Base-by-base conservation (phyloP, 768 basidiomycete genomes). In the Termitomyces heimii region DNA sequence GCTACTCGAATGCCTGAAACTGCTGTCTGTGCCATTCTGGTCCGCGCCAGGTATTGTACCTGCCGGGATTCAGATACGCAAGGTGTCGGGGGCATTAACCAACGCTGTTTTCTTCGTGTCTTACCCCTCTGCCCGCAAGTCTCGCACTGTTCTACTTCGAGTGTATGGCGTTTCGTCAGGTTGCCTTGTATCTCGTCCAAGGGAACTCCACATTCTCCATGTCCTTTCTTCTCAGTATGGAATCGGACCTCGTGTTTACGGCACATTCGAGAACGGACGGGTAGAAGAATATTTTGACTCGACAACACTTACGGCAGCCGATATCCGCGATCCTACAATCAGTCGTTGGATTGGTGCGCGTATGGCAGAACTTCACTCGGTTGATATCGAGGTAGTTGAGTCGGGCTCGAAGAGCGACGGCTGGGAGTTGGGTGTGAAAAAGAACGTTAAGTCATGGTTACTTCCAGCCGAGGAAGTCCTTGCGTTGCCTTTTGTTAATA, bases 21-120 rank as follows among this genome's bases (percentile, higher is more conserved):
- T 75, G 12, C 74, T 92, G 46, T 76, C 76, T 46, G 73, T 88
- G 3, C 81, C 82, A 22, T 73, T 73, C 32, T 93, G 92, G 91
- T 67, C 68, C 39, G 73, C 76, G 22, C 57, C 70, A 2, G 74
- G 72, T 46, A 72, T 86, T 43, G 72, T 72, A 32, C 71, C 81
- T 34, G 69, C 78, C 45, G 70, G 74, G 31, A 66, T 95, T 51
- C 76, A 75, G 54, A 80, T 98, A 61, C 78, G 77, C 67, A 94
- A 89, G 67, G 88, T 95, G 24, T 92, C 94, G 7, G 95, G 96
- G 9, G 88, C 92, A 12, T 73, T 98, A 61, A 99, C 96, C 42
- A 99, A 99, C 71, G 89, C 92, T 55, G 94, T 99, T 55, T 98
- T 92, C 75, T 99, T 98, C 73, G 88, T 98, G 54, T 92, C 94